These are phyloP conservation scores for Helianthus tuberosus DNA, from an alignment of 129 eudicot species.

Conservation along the genomic window DNA sequence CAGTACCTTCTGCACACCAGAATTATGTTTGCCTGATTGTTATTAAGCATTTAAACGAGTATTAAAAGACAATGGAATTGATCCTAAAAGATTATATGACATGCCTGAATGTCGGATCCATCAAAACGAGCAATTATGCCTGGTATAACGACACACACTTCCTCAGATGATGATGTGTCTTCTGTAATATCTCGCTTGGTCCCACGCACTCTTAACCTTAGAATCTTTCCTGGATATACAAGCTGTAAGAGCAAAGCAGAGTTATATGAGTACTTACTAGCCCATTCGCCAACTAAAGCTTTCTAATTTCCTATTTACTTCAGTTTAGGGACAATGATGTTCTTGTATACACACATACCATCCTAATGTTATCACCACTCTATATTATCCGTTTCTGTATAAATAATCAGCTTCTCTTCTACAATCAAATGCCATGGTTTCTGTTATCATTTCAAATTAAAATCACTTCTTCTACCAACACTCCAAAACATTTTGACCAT, in stretches of 20 bases:
- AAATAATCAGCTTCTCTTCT: background rate
- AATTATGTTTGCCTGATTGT: constrained; percentile 25
- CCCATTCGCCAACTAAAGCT: background rate
- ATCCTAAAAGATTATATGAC: constrained; percentile 3
- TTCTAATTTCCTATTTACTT: background rate
- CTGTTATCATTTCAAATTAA: background rate
- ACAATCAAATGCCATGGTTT: background rate
- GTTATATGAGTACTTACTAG: background rate
- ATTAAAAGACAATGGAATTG: constrained; percentile 8
- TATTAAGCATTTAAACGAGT: background rate
- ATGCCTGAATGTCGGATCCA: constrained; percentile 93
- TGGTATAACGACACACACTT: constrained; percentile 79
- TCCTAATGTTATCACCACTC: background rate
- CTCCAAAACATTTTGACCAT: background rate
- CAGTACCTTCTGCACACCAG: constrained; percentile 70
- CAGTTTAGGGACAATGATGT: background rate
- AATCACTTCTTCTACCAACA: background rate
- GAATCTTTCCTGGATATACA: constrained; percentile 76
- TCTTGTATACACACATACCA: background rate
- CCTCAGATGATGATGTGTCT: constrained; percentile 75
- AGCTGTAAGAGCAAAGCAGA: constrained; percentile 48
- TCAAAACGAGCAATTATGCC: constrained; percentile 95
- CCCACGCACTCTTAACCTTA: constrained; percentile 87
- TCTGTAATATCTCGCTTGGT: constrained; percentile 75
- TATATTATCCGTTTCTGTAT: background rate